Evolutionary conservation across 2,329 filamentous ascomycete species (phyloP).

Genomic region (Sporothrix pallida): DNA sequence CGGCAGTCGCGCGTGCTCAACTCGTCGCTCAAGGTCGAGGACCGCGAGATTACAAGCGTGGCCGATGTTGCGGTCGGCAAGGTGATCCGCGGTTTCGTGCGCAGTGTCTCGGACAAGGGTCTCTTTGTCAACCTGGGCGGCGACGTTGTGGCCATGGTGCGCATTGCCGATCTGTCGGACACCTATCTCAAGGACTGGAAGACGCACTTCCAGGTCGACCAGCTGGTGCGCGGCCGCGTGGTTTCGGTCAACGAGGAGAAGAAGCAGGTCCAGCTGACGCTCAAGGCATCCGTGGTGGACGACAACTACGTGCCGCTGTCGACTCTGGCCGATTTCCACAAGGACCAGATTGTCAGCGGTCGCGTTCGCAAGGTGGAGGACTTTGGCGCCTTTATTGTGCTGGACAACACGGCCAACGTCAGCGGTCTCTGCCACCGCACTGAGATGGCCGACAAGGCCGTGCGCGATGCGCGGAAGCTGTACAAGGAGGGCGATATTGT

Average conservation of each 20-base stretch:
- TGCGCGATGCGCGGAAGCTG: constrained; percentile 84
- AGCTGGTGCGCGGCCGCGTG: constrained; percentile 88
- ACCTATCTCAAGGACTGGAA: constrained; percentile 96
- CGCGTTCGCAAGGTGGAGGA: constrained; percentile 93
- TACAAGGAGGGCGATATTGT: constrained; percentile 92
- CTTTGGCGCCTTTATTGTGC: constrained; percentile 90
- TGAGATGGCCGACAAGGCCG: constrained; percentile 83
- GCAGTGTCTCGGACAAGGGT: constrained; percentile 86
- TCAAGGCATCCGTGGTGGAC: constrained; percentile 85
- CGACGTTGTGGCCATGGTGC: constrained; percentile 79
- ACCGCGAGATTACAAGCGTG: constrained; percentile 75
- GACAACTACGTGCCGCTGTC: constrained; percentile 71
- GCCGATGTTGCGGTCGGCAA: constrained; percentile 78
- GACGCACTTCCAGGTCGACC: constrained; percentile 81
- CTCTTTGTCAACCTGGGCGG: constrained; percentile 85
- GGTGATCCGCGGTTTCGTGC: constrained; percentile 88
- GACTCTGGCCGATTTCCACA: constrained; percentile 77
- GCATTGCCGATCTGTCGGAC: constrained; percentile 88
- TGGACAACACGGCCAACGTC: constrained; percentile 85
- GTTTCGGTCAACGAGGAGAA: constrained; percentile 70
- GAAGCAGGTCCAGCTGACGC: constrained; percentile 79
- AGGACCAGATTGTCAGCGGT: constrained; percentile 83
- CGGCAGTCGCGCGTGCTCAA: constrained; percentile 88
- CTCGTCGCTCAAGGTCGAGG: constrained; percentile 79
- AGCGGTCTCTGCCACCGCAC: constrained; percentile 92